Evolutionary conservation across 2,329 filamentous ascomycete species (phyloP), one percentile per base, ranked within the genome.

Genomic region (Byssothecium circinans): DNA sequence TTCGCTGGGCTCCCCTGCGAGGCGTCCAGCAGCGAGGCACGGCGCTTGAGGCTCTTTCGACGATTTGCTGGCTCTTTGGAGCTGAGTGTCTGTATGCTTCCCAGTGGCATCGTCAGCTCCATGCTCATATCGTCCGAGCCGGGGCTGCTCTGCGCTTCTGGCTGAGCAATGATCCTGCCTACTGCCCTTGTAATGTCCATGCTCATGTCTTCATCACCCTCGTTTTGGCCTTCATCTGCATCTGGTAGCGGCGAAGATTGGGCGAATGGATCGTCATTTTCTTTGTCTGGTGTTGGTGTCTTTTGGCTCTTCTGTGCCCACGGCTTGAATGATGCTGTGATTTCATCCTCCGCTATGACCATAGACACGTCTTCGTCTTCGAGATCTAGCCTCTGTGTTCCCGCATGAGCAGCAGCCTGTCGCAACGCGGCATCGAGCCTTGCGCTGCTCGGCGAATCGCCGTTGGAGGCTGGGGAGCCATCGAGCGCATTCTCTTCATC

Each of bases 181-280:
- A 95, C 78, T 8, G 84, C 89, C 45, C 83, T 84, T 2, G 92
- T 96, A 7, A 96, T 89, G 60, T 97, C 92, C 92, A 97, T 96
- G 18, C 89, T 94, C 78, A 95, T 85, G 32, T 91, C 89, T 54
- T 79, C 74, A 12, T 79, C 74, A 11, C 76, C 75, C 4, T 73
- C 65, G 19, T 77, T 63, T 4, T 23, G 15, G 29, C 4, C 29
- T n/a, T 32, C 10, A n/a, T 32, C 29, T 14, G 29, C 29, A 12
- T 32, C 29, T n/a, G 29, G 29, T n/a, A 5, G 6, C 11, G 25
- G 36, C 17, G 65, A 58, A n/a, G 72, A 71, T 18, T 74, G 71
- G 10, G 74, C 76, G 53, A 78, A 79, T 3, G 75, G 75, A 49
- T 77, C 75, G 5, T 74, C 61, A 32, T 78, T 78, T 52, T 81